Evolutionary conservation across 345 rosid genomes (phyloP).

Genomic region (Linum tenue): DNA sequence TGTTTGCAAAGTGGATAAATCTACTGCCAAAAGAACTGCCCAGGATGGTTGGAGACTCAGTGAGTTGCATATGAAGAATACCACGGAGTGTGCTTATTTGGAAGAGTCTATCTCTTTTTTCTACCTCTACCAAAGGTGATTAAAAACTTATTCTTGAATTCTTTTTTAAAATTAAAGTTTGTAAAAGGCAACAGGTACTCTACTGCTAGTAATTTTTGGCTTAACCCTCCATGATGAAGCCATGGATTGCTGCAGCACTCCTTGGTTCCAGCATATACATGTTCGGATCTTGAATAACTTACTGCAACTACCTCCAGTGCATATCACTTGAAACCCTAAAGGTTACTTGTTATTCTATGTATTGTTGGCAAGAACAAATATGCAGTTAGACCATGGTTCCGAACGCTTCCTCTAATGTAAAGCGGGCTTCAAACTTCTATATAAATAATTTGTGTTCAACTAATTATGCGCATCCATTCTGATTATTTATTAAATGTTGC

Average conservation of each 20-base stretch:
- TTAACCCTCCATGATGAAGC: too few relatives aligned
- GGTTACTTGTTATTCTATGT: too few relatives aligned
- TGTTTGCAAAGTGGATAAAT: conserved; percentile 78
- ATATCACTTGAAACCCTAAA: too few relatives aligned
- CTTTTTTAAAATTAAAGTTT: too few relatives aligned
- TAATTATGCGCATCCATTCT: conserved; percentile 1
- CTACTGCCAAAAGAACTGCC: conserved; percentile 49
- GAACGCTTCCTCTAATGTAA: neutral
- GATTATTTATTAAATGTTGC: conserved; percentile 13
- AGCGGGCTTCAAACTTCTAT: neutral
- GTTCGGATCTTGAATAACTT: too few relatives aligned
- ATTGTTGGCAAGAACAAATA: too few relatives aligned
- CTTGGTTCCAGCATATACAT: too few relatives aligned
- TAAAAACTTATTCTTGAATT: neutral
- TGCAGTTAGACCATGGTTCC: too few relatives aligned
- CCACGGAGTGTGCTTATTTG: conserved; percentile 79
- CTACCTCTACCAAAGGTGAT: conserved; percentile 83
- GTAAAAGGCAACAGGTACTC: too few relatives aligned
- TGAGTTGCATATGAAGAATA: conserved; percentile 86
- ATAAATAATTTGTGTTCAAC: neutral
- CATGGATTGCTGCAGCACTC: too few relatives aligned
- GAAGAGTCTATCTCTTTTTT: conserved; percentile 66
- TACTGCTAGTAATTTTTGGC: too few relatives aligned
- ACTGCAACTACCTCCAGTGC: too few relatives aligned
- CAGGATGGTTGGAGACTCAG: conserved; percentile 77